Evolutionary conservation across 225 moss, liverwort and hornwort genomes (phyloP).

Genomic region (Climacium dendroides): DNA sequence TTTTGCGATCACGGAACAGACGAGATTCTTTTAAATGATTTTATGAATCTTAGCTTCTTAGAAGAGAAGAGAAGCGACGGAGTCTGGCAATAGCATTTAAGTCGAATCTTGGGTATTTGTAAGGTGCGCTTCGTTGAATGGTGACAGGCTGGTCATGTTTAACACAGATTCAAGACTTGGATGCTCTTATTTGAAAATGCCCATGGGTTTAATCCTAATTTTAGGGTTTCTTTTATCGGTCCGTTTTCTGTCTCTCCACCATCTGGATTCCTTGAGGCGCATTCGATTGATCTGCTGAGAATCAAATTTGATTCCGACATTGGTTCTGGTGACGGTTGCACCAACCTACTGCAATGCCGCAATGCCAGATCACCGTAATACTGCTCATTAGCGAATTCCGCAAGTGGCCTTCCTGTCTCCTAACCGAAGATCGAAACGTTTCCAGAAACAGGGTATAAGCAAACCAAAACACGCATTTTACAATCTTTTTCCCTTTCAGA

Average conservation of each 20-base stretch:
- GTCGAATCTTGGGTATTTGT: background rate
- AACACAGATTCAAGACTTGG: background rate
- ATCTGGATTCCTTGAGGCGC: background rate
- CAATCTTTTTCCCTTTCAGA: background rate
- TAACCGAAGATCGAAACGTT: background rate
- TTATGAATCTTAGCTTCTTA: background rate
- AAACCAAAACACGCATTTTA: background rate
- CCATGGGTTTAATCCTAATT: background rate
- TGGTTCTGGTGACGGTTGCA: background rate
- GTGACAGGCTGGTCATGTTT: background rate
- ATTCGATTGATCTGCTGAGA: background rate
- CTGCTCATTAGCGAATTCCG: background rate
- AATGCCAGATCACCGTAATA: background rate
- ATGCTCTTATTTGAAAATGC: background rate
- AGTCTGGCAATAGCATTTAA: background rate
- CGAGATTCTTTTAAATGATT: background rate
- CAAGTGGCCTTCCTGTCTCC: background rate
- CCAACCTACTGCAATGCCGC: background rate
- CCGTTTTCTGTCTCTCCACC: background rate
- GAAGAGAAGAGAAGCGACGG: background rate
- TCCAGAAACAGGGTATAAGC: background rate
- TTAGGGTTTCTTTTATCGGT: background rate
- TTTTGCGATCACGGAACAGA: slow-evolving; percentile 38
- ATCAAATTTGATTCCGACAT: background rate
- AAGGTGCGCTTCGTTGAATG: background rate